Conservation (phyloP, 169 alveolate genomes). For the Cryptosporidium sp. region DNA sequence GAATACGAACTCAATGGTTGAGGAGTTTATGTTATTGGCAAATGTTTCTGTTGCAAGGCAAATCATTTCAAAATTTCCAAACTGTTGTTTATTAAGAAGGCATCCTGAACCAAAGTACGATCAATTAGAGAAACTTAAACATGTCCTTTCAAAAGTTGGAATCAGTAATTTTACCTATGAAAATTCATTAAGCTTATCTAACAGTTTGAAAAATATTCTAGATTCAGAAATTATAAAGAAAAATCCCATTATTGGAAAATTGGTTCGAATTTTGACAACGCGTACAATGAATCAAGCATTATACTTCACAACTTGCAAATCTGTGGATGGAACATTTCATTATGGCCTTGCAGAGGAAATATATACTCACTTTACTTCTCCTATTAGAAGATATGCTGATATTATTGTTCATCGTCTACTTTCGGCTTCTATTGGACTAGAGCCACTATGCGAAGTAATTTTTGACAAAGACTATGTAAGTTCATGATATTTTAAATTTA, state of each 20-base stretch:
- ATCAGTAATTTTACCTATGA: slow-evolving; percentile 84
- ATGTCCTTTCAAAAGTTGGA: slow-evolving; percentile 86
- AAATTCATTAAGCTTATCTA: slow-evolving; percentile 90
- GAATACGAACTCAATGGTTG: slow-evolving; percentile 89
- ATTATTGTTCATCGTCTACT: slow-evolving; percentile 95
- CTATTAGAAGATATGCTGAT: slow-evolving; percentile 99
- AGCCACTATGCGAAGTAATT: slow-evolving; percentile 85
- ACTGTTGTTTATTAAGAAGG: slow-evolving; percentile 92
- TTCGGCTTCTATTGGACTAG: slow-evolving; percentile 89
- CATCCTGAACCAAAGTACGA: slow-evolving; percentile 96
- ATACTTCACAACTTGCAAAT: slow-evolving; percentile 81
- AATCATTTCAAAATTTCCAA: slow-evolving; percentile 89
- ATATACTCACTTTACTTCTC: slow-evolving; percentile 99
- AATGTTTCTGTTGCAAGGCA: slow-evolving; percentile 96
- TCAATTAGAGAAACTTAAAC: slow-evolving; percentile 90
- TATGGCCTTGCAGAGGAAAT: slow-evolving; percentile 96
- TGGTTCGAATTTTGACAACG: slow-evolving; percentile 92
- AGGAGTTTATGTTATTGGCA: slow-evolving; percentile 99
- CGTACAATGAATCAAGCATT: slow-evolving; percentile 96
- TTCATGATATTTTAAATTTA: neutral
- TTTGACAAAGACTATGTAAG: slow-evolving; percentile 83
- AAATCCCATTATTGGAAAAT: slow-evolving; percentile 89
- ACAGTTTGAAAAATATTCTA: slow-evolving; percentile 88
- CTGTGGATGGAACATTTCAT: slow-evolving; percentile 84
- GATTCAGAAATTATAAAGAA: slow-evolving; percentile 77